phyloP scores from a whole-genome alignment of 192 early-diverging fungal genomes.

The Phycomyces nitens region DNA sequence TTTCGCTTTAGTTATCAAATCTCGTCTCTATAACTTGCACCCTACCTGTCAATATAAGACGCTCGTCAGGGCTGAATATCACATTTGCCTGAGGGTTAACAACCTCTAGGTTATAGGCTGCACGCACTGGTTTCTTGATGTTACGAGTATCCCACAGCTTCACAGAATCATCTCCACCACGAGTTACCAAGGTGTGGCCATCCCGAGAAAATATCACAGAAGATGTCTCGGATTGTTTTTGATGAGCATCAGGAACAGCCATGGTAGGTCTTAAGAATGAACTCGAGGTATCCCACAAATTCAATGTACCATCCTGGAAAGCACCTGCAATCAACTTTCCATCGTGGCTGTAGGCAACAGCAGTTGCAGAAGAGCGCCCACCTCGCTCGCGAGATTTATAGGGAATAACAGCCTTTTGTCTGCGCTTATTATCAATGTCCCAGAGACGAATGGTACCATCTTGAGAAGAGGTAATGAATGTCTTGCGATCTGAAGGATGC shows the following conservation, averaged over 20 bases:
- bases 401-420: conserved; percentile 75
- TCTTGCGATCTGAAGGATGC: conserved; percentile 64
- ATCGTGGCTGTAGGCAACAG: conserved; percentile 67
- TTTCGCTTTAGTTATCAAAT: no score
- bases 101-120: conserved; percentile 50
- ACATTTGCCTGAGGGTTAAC: conserved; percentile 75
- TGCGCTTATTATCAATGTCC: conserved; percentile 69
- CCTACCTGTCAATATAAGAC: conserved; percentile 70
- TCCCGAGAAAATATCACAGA: conserved; percentile 67
- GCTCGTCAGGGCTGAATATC: conserved; percentile 81
- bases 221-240: conserved; percentile 61
- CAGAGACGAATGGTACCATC: conserved; percentile 86
- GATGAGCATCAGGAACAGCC: conserved; percentile 68
- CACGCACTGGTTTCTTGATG: conserved; percentile 60
- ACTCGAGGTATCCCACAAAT: conserved; percentile 71
- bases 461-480: conserved; percentile 73
- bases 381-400: conserved; percentile 71
- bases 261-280: conserved; percentile 56
- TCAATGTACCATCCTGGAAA: conserved; percentile 70
- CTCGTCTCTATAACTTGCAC: neutral
- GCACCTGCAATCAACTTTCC: conserved; percentile 69
- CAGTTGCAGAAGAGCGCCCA: conserved; percentile 65
- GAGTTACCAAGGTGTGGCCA: conserved; percentile 62
- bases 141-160: conserved; percentile 93
- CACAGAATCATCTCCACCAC: conserved; percentile 82